A percentile compares a stretch with the other conserved stretches of the same genome.
Conservation (phyloP, 305 asterid species). For the Fraxinus xanthoxyloides region DNA sequence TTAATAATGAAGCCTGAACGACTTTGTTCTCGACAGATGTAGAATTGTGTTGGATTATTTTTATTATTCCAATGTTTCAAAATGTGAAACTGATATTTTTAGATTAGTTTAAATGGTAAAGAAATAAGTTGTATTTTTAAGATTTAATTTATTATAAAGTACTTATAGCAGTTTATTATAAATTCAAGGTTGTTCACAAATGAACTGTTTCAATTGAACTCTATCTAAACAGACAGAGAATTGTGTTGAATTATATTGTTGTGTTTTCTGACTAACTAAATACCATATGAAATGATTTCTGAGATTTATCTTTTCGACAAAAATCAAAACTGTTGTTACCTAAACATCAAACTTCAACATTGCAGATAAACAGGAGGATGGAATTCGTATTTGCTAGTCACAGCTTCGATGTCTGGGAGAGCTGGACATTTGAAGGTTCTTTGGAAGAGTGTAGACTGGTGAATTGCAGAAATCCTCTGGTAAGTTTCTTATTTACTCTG, state of each 20-base stretch:
- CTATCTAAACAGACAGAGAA: not conserved
- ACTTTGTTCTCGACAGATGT: not conserved
- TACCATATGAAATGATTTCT: not conserved
- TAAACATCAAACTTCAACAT: not conserved
- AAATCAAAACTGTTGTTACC: not conserved
- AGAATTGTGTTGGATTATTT: not conserved
- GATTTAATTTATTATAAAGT: not conserved
- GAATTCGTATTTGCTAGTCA: constrained; percentile 96
- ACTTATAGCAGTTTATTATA: not conserved
- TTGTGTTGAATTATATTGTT: not conserved
- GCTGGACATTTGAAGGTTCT: constrained; percentile 91
- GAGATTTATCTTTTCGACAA: not conserved
- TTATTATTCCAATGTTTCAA: not conserved
- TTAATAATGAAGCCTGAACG: not conserved
- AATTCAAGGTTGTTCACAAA: not conserved
- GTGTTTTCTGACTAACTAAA: not conserved
- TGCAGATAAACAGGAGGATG: constrained; percentile 97
- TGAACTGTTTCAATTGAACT: not conserved
- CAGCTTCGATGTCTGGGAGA: constrained; percentile 97
- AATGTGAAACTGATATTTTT: not conserved
- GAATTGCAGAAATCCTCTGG: constrained; percentile 92
- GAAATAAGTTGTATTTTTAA: not conserved
- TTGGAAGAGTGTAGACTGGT: constrained; percentile 89
- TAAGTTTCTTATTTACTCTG: constrained; percentile 34
- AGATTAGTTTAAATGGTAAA: not conserved